Evolutionary conservation across 805 yeast genomes (phyloP).

Genomic region (Yarrowia sp.): DNA sequence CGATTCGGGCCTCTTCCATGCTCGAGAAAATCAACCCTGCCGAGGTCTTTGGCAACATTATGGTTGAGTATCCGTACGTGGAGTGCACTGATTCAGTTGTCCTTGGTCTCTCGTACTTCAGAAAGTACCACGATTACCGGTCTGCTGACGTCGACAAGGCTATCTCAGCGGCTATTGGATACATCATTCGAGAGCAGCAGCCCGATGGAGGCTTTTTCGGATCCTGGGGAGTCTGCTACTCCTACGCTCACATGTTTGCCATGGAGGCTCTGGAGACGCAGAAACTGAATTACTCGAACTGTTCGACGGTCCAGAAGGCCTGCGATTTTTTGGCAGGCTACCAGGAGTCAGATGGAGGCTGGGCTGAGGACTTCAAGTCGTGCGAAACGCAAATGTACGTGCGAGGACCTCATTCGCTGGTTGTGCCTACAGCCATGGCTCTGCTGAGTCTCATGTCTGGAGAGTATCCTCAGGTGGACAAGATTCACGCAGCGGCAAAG

Average conservation of each 20-base stretch:
- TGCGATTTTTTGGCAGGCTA: conserved; percentile 78
- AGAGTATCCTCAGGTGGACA: conserved; percentile 65
- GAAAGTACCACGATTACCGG: conserved; percentile 63
- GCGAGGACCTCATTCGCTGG: conserved; percentile 57
- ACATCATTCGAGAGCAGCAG: conserved; percentile 65
- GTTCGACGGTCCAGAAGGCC: conserved; percentile 63
- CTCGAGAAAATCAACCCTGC: conserved; percentile 88
- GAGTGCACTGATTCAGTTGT: conserved; percentile 97
- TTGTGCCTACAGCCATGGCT: conserved; percentile 94
- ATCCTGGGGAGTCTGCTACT: conserved; percentile 94
- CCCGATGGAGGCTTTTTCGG: conserved; percentile 97
- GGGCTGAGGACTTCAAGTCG: conserved; percentile 94
- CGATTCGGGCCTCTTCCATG: conserved; percentile 72
- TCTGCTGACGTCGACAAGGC: conserved; percentile 63
- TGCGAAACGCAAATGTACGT: conserved; percentile 80
- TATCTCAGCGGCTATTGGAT: conserved; percentile 68
- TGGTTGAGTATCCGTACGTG: conserved; percentile 98
- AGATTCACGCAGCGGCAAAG: conserved; percentile 60
- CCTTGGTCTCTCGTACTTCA: conserved; percentile 78
- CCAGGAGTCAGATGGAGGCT: conserved; percentile 89
- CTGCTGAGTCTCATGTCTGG: conserved; percentile 77
- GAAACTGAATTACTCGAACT: conserved; percentile 60
- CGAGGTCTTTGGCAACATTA: conserved; percentile 94
- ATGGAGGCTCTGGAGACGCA: conserved; percentile 81
- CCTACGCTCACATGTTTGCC: conserved; percentile 98